Evolutionary conservation across 495 filamentous ascomycete genomes (phyloP).

Genomic region (Melanomma pulvis-pyrius): DNA sequence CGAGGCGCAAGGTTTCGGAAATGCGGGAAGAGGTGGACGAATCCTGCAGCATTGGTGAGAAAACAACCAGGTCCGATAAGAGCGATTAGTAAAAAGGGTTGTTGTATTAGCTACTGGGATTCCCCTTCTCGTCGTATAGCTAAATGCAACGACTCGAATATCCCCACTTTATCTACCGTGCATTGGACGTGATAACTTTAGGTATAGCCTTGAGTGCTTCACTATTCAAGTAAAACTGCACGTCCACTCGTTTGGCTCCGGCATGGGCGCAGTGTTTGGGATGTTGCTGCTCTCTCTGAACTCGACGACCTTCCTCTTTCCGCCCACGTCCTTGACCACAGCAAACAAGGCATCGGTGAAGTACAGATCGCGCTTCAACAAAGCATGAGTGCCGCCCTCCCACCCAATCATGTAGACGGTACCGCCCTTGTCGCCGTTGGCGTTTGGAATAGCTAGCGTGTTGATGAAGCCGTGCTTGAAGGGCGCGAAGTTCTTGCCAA

Average conservation of each 20-base stretch:
- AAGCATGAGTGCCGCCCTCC: constrained; percentile 25
- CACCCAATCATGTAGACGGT: constrained; percentile 30
- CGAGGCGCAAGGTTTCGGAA: too few relatives aligned
- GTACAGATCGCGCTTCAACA: constrained; percentile 17
- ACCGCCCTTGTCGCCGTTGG: constrained; percentile 28
- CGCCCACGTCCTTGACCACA: constrained; percentile 22
- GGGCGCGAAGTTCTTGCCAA: constrained; percentile 23
- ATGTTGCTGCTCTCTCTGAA: constrained; percentile 34
- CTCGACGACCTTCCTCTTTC: constrained; percentile 25
- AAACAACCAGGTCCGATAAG: too few relatives aligned
- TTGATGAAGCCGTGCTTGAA: constrained; percentile 32
- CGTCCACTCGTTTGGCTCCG: constrained; percentile 9
- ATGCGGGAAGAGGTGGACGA: too few relatives aligned
- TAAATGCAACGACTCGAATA: too few relatives aligned
- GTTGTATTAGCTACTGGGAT: too few relatives aligned
- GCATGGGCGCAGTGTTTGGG: constrained; percentile 22
- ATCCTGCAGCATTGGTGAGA: too few relatives aligned
- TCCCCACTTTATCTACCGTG: background rate
- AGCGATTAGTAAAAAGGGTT: too few relatives aligned
- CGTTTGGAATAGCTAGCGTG: constrained; percentile 24
- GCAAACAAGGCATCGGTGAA: constrained; percentile 31
- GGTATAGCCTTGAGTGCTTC: background rate
- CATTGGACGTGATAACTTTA: background rate
- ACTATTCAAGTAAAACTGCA: constrained; percentile 8
- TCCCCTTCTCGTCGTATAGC: too few relatives aligned